Evolutionary conservation across 2,329 filamentous ascomycete genomes (phyloP).

Genomic region (Xylariaceae sp.): DNA sequence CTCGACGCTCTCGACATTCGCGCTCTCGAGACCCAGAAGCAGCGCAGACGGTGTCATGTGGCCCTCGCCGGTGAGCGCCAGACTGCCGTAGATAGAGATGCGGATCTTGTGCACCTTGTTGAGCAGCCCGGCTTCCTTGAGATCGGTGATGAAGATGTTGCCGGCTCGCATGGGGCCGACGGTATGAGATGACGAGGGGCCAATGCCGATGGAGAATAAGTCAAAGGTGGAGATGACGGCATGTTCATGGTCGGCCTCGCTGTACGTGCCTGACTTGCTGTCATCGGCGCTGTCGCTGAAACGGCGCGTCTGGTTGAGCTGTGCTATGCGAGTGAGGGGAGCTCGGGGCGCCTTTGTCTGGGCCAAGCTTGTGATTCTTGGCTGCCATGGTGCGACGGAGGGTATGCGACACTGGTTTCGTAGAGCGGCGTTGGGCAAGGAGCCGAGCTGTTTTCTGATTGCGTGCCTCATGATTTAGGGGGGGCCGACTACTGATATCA

Average conservation of each 20-base stretch:
- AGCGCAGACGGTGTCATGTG: slow-evolving; percentile 49
- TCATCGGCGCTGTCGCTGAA: slow-evolving; percentile 30
- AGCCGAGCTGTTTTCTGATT: slow-evolving; percentile 25
- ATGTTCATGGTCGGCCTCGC: slow-evolving; percentile 46
- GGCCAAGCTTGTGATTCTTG: neutral
- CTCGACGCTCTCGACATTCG: slow-evolving; percentile 46
- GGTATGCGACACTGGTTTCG: slow-evolving; percentile 13
- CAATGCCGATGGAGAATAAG: slow-evolving; percentile 48
- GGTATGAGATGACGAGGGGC: slow-evolving; percentile 47
- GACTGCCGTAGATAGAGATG: slow-evolving; percentile 45
- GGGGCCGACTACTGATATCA: slow-evolving; percentile 3
- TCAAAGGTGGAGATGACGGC: slow-evolving; percentile 50
- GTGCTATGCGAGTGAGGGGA: neutral
- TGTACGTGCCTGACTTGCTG: slow-evolving; percentile 39
- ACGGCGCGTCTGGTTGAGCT: slow-evolving; percentile 17
- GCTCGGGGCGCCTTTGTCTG: neutral
- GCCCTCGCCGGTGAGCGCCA: slow-evolving; percentile 47
- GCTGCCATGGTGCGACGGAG: slow-evolving; percentile 14
- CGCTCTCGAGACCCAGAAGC: slow-evolving; percentile 45
- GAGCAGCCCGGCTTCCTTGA: slow-evolving; percentile 42
- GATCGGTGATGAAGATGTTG: slow-evolving; percentile 46
- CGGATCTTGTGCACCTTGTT: slow-evolving; percentile 43
- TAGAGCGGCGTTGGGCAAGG: slow-evolving; percentile 18
- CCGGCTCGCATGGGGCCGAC: slow-evolving; percentile 49
- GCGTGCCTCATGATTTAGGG: slow-evolving; percentile 23